Conservation (phyloP, 306 rosid species). For the Cajanus cajan region DNA sequence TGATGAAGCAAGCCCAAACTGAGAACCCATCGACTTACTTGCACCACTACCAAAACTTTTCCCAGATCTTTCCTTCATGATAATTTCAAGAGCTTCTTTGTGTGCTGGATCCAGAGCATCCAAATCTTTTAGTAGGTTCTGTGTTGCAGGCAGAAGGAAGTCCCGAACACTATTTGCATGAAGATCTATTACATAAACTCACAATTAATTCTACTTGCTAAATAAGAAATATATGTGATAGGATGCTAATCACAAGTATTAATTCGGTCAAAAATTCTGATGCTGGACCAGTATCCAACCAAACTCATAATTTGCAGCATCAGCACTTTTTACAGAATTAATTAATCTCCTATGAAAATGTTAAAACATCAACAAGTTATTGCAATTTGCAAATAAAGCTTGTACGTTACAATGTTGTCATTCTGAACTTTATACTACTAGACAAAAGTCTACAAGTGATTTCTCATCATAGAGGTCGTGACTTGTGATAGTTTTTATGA, state of each 20-base stretch:
- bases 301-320: too few relatives aligned
- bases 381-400: too few relatives aligned
- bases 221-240: background rate
- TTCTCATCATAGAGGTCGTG: too few relatives aligned
- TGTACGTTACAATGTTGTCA: too few relatives aligned
- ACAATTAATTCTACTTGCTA: constrained; percentile 8
- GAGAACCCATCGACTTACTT: constrained; percentile 68
- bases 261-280: background rate
- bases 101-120: constrained; percentile 95
- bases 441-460: too few relatives aligned
- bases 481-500: too few relatives aligned
- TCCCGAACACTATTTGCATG: constrained; percentile 64
- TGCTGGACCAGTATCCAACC: too few relatives aligned
- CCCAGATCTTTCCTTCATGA: constrained; percentile 86
- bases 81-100: constrained; percentile 93
- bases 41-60: constrained; percentile 59
- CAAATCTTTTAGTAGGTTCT: constrained; percentile 63
- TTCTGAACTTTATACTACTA: too few relatives aligned
- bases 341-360: too few relatives aligned
- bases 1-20: constrained; percentile 65
- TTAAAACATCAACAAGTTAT: too few relatives aligned
- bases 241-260: background rate
- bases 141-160: constrained; percentile 69
- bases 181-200: constrained; percentile 53
- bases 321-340: too few relatives aligned